phyloP scores from a whole-genome alignment of 768 basidiomycete species.

The Naematelia encephala region DNA sequence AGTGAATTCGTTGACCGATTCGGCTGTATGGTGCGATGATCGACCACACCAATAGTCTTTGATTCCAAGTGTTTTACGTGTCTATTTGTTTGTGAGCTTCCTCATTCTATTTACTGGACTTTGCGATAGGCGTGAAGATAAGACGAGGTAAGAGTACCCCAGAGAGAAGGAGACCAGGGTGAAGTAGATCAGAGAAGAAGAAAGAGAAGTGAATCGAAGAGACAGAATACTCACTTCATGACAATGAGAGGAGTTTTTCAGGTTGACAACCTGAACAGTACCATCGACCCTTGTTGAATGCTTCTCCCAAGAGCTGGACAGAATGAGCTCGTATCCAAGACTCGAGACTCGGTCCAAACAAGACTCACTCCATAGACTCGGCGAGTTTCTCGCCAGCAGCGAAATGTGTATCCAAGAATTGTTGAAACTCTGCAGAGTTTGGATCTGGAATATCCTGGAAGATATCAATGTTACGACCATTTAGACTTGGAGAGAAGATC shows the following conservation, averaged over 20 bases:
- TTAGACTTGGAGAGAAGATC: neutral
- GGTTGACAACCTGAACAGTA: constrained; percentile 32
- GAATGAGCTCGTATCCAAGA: neutral
- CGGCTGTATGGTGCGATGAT: constrained; percentile 20
- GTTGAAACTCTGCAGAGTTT: constrained; percentile 20
- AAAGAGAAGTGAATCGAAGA: no score
- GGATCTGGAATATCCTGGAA: constrained; percentile 31
- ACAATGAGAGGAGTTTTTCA: constrained; percentile 12
- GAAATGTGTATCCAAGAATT: constrained; percentile 33
- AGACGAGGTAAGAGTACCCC: constrained; percentile 4
- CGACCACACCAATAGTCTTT: constrained; percentile 41
- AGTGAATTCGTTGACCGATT: constrained; percentile 5
- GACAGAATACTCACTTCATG: no score
- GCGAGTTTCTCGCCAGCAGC: constrained; percentile 23
- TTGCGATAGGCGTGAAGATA: neutral
- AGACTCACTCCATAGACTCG: constrained; percentile 30
- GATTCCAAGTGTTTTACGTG: constrained; percentile 18
- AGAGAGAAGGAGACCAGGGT: constrained; percentile 4
- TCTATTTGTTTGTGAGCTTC: constrained; percentile 6
- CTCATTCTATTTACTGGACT: neutral
- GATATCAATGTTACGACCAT: neutral
- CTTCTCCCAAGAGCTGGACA: constrained; percentile 31
- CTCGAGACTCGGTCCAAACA: neutral
- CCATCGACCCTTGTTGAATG: constrained; percentile 26
- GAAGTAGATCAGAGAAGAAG: neutral